Evolutionary conservation across 1,139 yeast species (phyloP).

Genomic region (Taiozyma sp.): DNA sequence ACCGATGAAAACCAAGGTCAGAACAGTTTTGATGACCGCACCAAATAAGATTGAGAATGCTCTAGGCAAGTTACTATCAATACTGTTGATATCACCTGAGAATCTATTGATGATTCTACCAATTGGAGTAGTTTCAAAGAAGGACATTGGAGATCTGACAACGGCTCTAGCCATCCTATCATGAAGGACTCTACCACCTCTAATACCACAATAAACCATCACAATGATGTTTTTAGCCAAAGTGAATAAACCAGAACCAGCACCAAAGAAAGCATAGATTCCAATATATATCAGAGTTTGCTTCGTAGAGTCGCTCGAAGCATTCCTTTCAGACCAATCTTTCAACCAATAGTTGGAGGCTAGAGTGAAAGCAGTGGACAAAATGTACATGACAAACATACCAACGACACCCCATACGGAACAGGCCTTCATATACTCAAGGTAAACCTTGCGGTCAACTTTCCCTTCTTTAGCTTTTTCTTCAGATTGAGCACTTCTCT

Average conservation of each 20-base stretch:
- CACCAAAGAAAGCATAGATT: constrained; percentile 51
- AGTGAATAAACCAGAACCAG: constrained; percentile 44
- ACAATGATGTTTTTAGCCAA: constrained; percentile 47
- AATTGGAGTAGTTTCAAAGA: constrained; percentile 74
- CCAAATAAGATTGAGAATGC: constrained; percentile 40
- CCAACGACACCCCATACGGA: constrained; percentile 45
- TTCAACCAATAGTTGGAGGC: constrained; percentile 53
- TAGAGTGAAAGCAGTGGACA: constrained; percentile 43
- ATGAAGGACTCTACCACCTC: constrained; percentile 58
- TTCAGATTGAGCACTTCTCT: constrained; percentile 32
- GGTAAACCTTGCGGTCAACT: constrained; percentile 59
- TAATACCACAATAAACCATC: constrained; percentile 59
- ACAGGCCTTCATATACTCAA: constrained; percentile 63
- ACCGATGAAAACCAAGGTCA: constrained; percentile 47
- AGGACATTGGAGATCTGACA: constrained; percentile 66
- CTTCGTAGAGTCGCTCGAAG: constrained; percentile 40
- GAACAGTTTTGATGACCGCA: constrained; percentile 36
- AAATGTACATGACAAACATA: constrained; percentile 36
- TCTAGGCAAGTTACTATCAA: constrained; percentile 50
- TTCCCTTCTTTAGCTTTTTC: constrained; percentile 52
- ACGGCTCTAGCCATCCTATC: constrained; percentile 58
- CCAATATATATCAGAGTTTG: constrained; percentile 48
- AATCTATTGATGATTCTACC: constrained; percentile 71
- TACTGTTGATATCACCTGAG: constrained; percentile 61
- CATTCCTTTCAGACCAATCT: constrained; percentile 52